Evolutionary conservation across 2,329 filamentous ascomycete genomes (phyloP), one percentile per base, ranked within the genome.

Genomic region (Monosporascus sp.): DNA sequence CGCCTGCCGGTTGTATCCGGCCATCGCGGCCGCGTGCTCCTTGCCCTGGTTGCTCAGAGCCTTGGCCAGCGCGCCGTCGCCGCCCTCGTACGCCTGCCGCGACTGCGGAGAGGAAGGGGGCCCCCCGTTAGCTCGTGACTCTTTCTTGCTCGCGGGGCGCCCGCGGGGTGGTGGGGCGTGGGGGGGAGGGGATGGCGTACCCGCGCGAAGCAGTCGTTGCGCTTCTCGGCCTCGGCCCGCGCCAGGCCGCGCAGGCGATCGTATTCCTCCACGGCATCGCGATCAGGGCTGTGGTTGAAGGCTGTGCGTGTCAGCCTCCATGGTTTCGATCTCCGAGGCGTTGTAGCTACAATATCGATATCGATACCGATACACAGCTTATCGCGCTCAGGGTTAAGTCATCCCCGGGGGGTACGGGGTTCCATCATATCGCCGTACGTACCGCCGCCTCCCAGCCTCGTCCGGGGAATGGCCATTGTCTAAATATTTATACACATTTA

Each of bases 1-100:
- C 1, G 94, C 94, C 71, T 96, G 90, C 59, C 82, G 84, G 77
- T 97, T 97, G 75, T 91, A 95, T 55, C 86, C 78, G 60, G 95
- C 90, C 83, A 95, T 94, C 68, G 87, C 82, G 54, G 84, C 82
- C 42, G 86, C 91, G 70, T 97, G 92, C 45, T 76, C 72, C 73
- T 97, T 70, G 66, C 89, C 90, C 71, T 96, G 83, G 64, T 94
- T 85, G 39, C 87, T 92, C 50, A 96, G 80, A 51, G 89, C 75
- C 70, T 97, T 91, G 49, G 94, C 94, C n/a, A 69, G 75, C 18
- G 82, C 90, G 60, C 91, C 89, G 69, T 97, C 90, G 67, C 93
- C 92, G 52, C 77, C 79, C 56, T 85, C 75, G 76, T 97, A 97
- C 24, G 93, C 93, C 67, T 90, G 77, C 64, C 88, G 85, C 20